Evolutionary conservation across 805 yeast genomes (phyloP), one percentile per base, ranked within the genome.

Genomic region (Candida alai): DNA sequence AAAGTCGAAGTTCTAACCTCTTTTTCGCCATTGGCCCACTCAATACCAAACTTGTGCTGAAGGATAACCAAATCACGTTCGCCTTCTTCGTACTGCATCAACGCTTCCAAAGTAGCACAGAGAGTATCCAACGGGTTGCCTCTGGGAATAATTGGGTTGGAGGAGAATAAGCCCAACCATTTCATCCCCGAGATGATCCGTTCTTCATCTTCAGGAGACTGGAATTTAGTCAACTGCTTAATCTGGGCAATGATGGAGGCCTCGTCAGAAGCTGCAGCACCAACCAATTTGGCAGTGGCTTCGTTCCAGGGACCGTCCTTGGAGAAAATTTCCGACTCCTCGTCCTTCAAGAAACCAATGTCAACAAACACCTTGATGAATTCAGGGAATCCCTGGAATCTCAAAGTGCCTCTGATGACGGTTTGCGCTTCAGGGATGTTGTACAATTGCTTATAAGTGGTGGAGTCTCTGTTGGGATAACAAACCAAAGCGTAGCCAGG

Each of bases 311-410:
- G 72, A 39, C 71, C 63, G 35, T 65, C 56, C 38, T 66, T 54
- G 40, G 73, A 52, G 65, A 89, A 79, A 44, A 72, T 65, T 41
- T 76, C 80, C 43, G 65, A 61, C 44, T 75, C 74, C 19, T 77
- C 81, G 49, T 93, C 98, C 58, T 78, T 80, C 58, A 93, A 74
- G 76, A 93, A 81, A 17, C 96, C 97, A 50, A 88, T 67, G 65
- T 90, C 97, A 39, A 93, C 97, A 32, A 93, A 75, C 29, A 83
- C 97, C 70, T 89, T 89, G 62, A 89, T 81, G 62, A 93, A 90
- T 70, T 90, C 96, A 41, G 97, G 96, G 90, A 93, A 93, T 32
- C 98, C 98, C 70, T 88, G 97, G 79, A 74, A 93, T 71, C 98
- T 80, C 59, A 93, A 75, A 44, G 98, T 93, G 58, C 98, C 98